Percentiles rank a stretch among this genome's conserved stretches.
These are phyloP conservation scores for Thuja plicata DNA, from an alignment of 83 land plant genomes.

Conservation along the genomic window DNA sequence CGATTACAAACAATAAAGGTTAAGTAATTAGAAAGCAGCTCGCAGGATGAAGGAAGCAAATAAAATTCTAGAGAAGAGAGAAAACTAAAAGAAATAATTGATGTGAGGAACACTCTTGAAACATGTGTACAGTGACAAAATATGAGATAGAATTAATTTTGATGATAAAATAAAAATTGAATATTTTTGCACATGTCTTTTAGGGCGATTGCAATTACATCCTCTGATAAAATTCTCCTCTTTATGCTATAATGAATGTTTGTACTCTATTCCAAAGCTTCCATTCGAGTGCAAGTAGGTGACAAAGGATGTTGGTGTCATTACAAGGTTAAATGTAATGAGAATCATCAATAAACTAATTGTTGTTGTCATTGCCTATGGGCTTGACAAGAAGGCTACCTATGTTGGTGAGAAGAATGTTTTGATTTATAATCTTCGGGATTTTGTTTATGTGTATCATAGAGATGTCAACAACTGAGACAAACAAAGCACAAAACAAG, in stretches of 20 bases:
- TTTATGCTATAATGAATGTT: no score
- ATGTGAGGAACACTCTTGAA: constrained; percentile 59
- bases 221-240: no score
- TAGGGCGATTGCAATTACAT: no score
- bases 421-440: constrained; percentile 23
- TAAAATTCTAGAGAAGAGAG: constrained; percentile 60
- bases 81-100: constrained; percentile 64
- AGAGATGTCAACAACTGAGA: no score
- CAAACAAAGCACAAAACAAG: no score
- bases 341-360: constrained; percentile 34
- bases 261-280: no score
- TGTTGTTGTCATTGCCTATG: constrained; percentile 33
- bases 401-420: constrained; percentile 27
- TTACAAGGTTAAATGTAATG: constrained; percentile 32
- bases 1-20: constrained; percentile 45
- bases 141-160: constrained; percentile 31
- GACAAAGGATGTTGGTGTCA: constrained; percentile 28
- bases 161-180: constrained; percentile 39
- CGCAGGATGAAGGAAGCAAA: constrained; percentile 41
- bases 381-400: constrained; percentile 33
- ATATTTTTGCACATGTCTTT: constrained; percentile 26
- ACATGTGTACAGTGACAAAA: constrained; percentile 30
- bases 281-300: no score
- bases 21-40: constrained; percentile 19
- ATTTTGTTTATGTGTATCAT: no score